Base-by-base conservation (phyloP, 2,329 filamentous ascomycete species). In the Alternaria arborescens region DNA sequence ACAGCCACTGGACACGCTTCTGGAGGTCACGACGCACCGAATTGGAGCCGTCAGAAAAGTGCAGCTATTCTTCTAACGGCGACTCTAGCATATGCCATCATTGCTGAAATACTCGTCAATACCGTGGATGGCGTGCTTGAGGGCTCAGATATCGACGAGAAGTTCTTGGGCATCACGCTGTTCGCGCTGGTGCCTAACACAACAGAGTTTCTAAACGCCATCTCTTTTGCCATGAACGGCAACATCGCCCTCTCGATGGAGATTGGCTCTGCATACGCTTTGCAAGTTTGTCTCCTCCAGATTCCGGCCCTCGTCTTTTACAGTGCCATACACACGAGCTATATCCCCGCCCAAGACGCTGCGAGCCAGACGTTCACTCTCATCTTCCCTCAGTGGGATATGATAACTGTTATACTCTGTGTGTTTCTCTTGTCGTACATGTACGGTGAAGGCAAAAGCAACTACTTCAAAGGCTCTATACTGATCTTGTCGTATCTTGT, bases 161-260 rank as follows among this genome's bases (percentile, higher is more conserved):
- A 99, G 78, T 98, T 99, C 80, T 82, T 99, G 58, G 95, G 95
- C 47, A 97, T 99, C 67, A 98, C 95, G 1, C 84, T 99, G 47
- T 99, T 99, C 78, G 94, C 96, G 6, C 84, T 99, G 65, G 96
- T 99, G 8, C 95, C 95, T 12, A 99, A 99, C 81, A 98, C 95
- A 1, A 99, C 95, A 1, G 95, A 99, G 77, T 99, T 99, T 77
- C 79, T 99, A 89, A 99, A 99, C 79, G 95, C 94, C 77, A 99
- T 99, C 61, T 97, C 94, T 0, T 99, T 99, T 77, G 95, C 95
- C 55, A 99, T 99, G 94, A 98, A 99, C 75, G 95, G 95, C 61
- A 99, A 99, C 78, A 98, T 99, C 78, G 95, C 95, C 0, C 83
- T 99, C 18, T 97, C 93, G 38, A 99, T 99, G 95, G 95, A 99